Base-by-base conservation (phyloP, 345 rosid genomes). In the Acer campestre region DNA sequence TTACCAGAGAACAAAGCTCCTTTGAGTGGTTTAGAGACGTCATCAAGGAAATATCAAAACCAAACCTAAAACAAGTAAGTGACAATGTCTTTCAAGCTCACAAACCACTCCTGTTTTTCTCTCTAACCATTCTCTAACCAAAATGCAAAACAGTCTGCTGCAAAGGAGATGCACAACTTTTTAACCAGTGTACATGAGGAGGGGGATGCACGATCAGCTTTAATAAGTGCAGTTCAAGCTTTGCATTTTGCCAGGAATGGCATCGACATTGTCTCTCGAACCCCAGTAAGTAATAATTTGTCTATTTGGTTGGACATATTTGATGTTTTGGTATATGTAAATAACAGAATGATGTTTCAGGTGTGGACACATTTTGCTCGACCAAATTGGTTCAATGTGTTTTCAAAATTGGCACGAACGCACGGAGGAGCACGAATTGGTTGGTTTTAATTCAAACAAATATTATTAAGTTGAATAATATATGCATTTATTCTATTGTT, bases 1-100 rank as follows among this genome's bases (percentile, higher is more conserved):
- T 88, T 25, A 86, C 93, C 38, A 85, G 91, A 79, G 93, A 90
- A 58, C 93, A 86, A 66, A 82, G 79, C 82, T 90, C 93, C 51
- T 90, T 88, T 67, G 81, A 82, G 31, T 90, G 91, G 93, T 86
- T 90, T 78, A 78, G 79, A 74, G 89, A 86, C 55, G 68, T 81
- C 61, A 75, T 90, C 64, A 59, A 53, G 67, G 82, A 86, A 70
- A 75, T 80, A 67, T 75, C 87, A 14, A 70, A 64, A 69, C 16
- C 78, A 67, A 77, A 73, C 55, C 84, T 59, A 74, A 81, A 78
- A 68, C 83, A 80, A 89, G 90, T 85, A 18, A 55, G 22, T 62
- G 59, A 22, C 35, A 22, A 46, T 11, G 6, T 20, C n/a, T 9
- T 68, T 23, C 12, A 35, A 58, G 29, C 49, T 35, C 6, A 35